Evolutionary conservation across 2,329 filamentous ascomycete genomes (phyloP), one percentile per base, ranked within the genome.

Genomic region (Simplicillium sp.): DNA sequence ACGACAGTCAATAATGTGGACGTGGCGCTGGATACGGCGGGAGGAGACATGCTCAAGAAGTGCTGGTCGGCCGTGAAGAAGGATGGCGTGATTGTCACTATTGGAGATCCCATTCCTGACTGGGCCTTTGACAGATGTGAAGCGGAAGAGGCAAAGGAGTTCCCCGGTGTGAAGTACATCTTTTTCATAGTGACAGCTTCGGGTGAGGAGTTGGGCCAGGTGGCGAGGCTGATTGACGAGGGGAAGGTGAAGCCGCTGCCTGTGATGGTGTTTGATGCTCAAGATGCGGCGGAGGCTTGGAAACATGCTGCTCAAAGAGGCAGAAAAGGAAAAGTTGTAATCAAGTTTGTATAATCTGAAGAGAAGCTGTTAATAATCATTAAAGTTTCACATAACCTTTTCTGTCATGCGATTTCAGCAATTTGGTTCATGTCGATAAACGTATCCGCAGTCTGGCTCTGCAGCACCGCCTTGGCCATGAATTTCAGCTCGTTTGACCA

Each of bases 21-120:
- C 34, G 46, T 50, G 1, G 52, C 61, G 2, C 46, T 62, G 12
- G 60, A 62, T 38, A 56, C 56, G 0, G 59, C 54, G 4, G 58
- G 59, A 0, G 49, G 51, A 2, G 45, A 50, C 6, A 41, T 55
- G 1, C 36, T 65, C 16, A 25, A 42, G 1, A 58, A 51, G 35
- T 36, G 50, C 0, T 64, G 60, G 60, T 39, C 45, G 12, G 45
- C 47, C 0, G 48, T 66, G 3, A 58, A 56, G 32, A 38, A 43
- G 2, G 42, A 49, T 11, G 62, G 60, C 0, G 42, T 43, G 0
- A 55, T 64, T 9, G 49, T 65, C 0, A 64, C 62, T 0, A 52
- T 66, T 0, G 59, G 49, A 3, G 61, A 61, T 34, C 58, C 60
- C 7, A 49, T 58, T 0, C 58, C 59, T 0, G 13, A 42, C 0